Base-by-base conservation (phyloP, 306 rosid genomes). In the Oxytropis ochrocephala region DNA sequence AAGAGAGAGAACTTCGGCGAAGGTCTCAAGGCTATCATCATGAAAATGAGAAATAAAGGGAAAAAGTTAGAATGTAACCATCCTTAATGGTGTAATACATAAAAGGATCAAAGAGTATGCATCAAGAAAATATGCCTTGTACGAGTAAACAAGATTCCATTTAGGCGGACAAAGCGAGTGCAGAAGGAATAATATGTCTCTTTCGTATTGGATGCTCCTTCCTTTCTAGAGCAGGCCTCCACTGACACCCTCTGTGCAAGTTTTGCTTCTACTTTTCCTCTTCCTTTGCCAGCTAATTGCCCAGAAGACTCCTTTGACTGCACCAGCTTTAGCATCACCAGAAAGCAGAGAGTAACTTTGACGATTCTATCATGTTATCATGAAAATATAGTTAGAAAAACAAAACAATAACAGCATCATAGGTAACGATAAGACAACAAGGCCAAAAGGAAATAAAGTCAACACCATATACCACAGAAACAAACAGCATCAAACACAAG, bases 91-190 rank as follows among this genome's bases (percentile, higher is more conserved):
- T 70, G 19, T 17, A 17, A 32, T 21, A 5, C 47, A 43, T 16
- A 64, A 11, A 46, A 56, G 58, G 53, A 19, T 42, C 36, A 42
- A 17, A 63, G 60, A 41, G 50, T 18, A 38, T 3, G 55, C 18
- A n/a, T 47, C 43, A 50, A 53, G 35, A 55, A 56, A 17, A 67
- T 17, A 30, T 85, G 78, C 99, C 99, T 94, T 27, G 99, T 94
- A 24, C 91, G 96, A 0, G 97, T 91, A 80, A 94, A 91, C 68
- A 94, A 83, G 67, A 91, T 89, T 73, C 99, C 99, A 84, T 85
- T 94, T 75, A 94, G 86, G 72, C 99, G 99, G 61, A 94, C 86
- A 83, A 89, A 86, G 50, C 87, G 76, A 33, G 83, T 83, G 81
- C 89, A 85, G 60, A 94, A 91, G 65, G 80, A 62, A 74, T 87